Percentiles rank a stretch among this genome's conserved stretches.
Conservation (phyloP, 2,329 filamentous ascomycete genomes). For the Diaporthe citrichinensis region DNA sequence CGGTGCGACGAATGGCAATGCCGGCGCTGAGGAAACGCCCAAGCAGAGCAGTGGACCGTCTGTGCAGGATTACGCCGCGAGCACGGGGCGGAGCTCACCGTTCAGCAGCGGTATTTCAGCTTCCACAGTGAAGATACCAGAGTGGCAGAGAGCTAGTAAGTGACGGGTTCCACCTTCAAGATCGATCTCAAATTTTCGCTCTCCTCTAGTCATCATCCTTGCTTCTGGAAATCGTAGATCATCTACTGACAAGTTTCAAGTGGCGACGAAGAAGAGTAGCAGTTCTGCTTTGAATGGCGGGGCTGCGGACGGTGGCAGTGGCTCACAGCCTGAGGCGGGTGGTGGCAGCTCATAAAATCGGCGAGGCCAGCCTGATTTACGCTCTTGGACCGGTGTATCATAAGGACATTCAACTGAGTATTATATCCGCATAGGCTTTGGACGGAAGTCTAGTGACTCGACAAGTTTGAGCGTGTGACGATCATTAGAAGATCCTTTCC, state of each 20-base stretch:
- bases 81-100: constrained; percentile 57
- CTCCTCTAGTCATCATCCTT: not conserved
- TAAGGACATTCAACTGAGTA: not conserved
- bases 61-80: constrained; percentile 52
- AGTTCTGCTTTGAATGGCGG: constrained; percentile 38
- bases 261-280: constrained; percentile 65
- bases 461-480: not conserved
- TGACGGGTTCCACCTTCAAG: not conserved
- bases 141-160: constrained; percentile 80
- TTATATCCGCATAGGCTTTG: not conserved
- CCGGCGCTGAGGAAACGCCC: constrained; percentile 49
- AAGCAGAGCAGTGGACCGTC: constrained; percentile 48
- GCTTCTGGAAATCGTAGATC: not conserved
- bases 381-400: not conserved
- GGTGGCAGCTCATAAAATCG: constrained; percentile 35
- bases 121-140: constrained; percentile 78
- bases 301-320: constrained; percentile 35
- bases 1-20: constrained; percentile 45
- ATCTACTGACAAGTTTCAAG: not conserved
- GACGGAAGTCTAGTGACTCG: not conserved
- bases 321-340: constrained; percentile 39
- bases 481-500: not conserved
- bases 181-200: not conserved
- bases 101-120: constrained; percentile 64
- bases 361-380: not conserved